These are phyloP conservation scores for Hemisphaericaspora subhashii DNA, from an alignment of 1,139 yeast species.

Conservation along the genomic window DNA sequence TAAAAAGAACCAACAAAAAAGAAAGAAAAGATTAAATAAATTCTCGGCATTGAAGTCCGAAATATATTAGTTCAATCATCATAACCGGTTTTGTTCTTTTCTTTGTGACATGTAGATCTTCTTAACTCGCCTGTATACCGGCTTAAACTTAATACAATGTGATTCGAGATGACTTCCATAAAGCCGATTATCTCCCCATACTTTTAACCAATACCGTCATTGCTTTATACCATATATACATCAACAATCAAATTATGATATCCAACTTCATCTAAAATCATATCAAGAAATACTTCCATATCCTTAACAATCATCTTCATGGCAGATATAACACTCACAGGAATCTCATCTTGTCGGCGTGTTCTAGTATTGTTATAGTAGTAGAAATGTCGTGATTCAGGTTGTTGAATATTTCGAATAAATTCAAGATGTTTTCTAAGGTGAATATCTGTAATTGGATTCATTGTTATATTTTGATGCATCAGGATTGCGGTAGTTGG, in stretches of 20 bases:
- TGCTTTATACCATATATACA: slow-evolving; percentile 10
- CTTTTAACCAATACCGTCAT: background rate
- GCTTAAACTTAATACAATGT: too few relatives aligned
- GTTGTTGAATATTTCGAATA: slow-evolving; percentile 12
- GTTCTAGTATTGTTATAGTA: background rate
- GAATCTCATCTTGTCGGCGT: slow-evolving; percentile 2
- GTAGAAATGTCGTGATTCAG: background rate
- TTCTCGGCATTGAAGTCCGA: too few relatives aligned
- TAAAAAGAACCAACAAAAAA: too few relatives aligned
- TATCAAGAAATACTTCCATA: slow-evolving; percentile 9
- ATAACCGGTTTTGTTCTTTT: too few relatives aligned
- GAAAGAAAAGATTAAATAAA: too few relatives aligned
- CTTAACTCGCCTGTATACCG: too few relatives aligned
- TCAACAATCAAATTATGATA: slow-evolving; percentile 12
- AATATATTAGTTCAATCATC: too few relatives aligned
- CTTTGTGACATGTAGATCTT: too few relatives aligned
- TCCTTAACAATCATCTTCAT: slow-evolving; percentile 7
- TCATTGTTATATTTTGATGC: background rate
- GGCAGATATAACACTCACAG: slow-evolving; percentile 2
- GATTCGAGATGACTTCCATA: too few relatives aligned
- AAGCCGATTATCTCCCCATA: too few relatives aligned
- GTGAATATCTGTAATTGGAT: slow-evolving; percentile 10
- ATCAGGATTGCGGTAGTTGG: background rate
- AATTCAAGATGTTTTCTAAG: slow-evolving; percentile 13
- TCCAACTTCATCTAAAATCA: slow-evolving; percentile 7